A percentile compares a stretch with the other conserved stretches of the same genome.
Evolutionary conservation across 108 stramenopile species (phyloP).

Genomic region (Craspedostauros australis): DNA sequence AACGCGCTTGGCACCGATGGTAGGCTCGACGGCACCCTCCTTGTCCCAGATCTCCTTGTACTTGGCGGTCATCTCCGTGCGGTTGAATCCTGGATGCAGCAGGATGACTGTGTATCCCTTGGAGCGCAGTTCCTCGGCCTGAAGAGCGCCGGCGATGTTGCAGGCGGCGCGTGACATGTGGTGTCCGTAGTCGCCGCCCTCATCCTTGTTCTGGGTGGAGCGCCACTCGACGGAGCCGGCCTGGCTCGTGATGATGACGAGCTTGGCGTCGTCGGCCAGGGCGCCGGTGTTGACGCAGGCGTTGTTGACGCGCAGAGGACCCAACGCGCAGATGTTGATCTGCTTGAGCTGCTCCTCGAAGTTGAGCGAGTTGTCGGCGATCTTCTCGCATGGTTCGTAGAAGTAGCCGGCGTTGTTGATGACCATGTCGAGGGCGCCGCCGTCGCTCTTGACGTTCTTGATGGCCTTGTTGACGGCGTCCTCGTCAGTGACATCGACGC

Average conservation of each 20-base stretch:
- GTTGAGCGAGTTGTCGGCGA: constrained; percentile 66
- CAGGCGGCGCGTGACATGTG: constrained; percentile 90
- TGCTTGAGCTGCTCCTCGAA: constrained; percentile 85
- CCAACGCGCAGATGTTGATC: constrained; percentile 85
- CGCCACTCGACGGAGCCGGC: constrained; percentile 86
- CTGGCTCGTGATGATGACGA: constrained; percentile 86
- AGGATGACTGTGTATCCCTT: constrained; percentile 74
- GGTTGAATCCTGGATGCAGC: constrained; percentile 90
- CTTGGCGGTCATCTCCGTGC: constrained; percentile 88
- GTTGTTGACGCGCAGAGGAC: constrained; percentile 77
- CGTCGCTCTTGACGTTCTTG: constrained; percentile 51
- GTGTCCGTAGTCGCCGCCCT: constrained; percentile 85
- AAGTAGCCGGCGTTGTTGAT: constrained; percentile 90
- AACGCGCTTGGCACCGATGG: constrained; percentile 76
- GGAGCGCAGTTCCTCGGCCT: constrained; percentile 73
- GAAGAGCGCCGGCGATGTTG: constrained; percentile 80
- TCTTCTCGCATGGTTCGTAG: constrained; percentile 67
- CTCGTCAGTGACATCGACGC: constrained; percentile 79
- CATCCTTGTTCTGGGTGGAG: constrained; percentile 65
- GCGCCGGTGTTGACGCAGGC: constrained; percentile 56
- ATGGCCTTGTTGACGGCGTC: constrained; percentile 62
- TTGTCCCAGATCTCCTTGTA: constrained; percentile 86
- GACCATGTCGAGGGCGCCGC: constrained; percentile 71
- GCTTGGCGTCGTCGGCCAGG: constrained; percentile 65
- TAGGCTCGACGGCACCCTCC: constrained; percentile 80